Conservation (phyloP, 768 basidiomycete species). For the Royoungia palumana region DNA sequence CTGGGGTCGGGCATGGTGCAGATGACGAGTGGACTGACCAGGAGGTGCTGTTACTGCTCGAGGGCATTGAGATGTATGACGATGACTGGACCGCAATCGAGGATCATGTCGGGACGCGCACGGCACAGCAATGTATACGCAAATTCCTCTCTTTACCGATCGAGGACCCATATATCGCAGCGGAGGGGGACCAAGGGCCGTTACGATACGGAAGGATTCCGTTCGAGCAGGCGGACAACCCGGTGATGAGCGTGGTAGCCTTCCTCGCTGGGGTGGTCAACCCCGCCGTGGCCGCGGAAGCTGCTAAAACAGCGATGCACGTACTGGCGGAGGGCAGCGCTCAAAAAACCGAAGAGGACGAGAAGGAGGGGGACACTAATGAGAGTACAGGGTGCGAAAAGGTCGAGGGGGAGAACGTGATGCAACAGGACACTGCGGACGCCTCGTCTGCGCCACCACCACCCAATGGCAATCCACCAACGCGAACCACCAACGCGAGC, state of each 20-base stretch:
- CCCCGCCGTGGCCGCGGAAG: slow-evolving; percentile 88
- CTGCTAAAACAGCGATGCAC: slow-evolving; percentile 86
- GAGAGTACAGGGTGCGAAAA: slow-evolving; percentile 33
- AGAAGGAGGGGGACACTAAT: slow-evolving; percentile 27
- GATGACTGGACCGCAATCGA: slow-evolving; percentile 95
- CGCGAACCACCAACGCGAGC: slow-evolving; percentile 19
- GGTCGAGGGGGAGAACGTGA: slow-evolving; percentile 43
- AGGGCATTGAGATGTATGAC: slow-evolving; percentile 97
- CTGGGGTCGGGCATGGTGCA: slow-evolving; percentile 34
- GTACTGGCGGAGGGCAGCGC: slow-evolving; percentile 67
- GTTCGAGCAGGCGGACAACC: slow-evolving; percentile 94
- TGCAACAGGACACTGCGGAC: slow-evolving; percentile 31
- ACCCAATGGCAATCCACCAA: slow-evolving; percentile 14
- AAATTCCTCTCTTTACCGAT: slow-evolving; percentile 96
- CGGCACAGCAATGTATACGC: slow-evolving; percentile 91
- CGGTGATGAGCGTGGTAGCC: slow-evolving; percentile 97
- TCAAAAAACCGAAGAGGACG: slow-evolving; percentile 33
- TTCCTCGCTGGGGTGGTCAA: slow-evolving; percentile 92
- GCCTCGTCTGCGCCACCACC: background rate
- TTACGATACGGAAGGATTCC: slow-evolving; percentile 77
- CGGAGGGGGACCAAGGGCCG: slow-evolving; percentile 72
- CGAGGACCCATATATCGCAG: slow-evolving; percentile 87
- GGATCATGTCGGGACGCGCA: slow-evolving; percentile 88
- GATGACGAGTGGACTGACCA: slow-evolving; percentile 87
- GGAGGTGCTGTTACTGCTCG: slow-evolving; percentile 84